Evolutionary conservation across 768 basidiomycete species (phyloP).

Genomic region (Rhizopogon vesiculosus): DNA sequence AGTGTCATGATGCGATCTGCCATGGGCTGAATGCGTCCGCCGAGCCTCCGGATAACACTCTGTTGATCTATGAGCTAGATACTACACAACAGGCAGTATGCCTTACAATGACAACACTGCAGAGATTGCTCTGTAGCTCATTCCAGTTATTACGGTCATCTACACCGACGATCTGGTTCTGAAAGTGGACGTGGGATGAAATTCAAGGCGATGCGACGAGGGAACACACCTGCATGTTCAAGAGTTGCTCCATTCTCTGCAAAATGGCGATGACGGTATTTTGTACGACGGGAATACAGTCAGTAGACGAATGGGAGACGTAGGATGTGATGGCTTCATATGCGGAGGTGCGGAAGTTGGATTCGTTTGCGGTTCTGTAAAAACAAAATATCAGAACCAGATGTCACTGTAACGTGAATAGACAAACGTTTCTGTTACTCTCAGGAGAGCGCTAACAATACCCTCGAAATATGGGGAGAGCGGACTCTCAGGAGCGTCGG

Average conservation of each 20-base stretch:
- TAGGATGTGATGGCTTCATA: conserved; percentile 94
- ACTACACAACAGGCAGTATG: not conserved
- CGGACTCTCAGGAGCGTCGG: conserved; percentile 46
- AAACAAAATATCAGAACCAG: conserved; percentile 8
- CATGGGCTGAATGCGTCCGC: conserved; percentile 76
- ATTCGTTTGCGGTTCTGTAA: conserved; percentile 73
- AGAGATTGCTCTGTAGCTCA: conserved; percentile 94
- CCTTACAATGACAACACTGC: conserved; percentile 82
- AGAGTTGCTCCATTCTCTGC: conserved; percentile 84
- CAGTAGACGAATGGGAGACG: conserved; percentile 72
- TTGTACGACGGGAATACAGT: conserved; percentile 77
- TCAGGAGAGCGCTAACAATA: conserved; percentile 77
- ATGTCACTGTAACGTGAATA: not conserved
- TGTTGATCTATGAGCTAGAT: conserved; percentile 26
- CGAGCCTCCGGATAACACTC: conserved; percentile 84
- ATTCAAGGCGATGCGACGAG: not conserved
- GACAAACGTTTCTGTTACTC: conserved; percentile 80
- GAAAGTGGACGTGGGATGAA: conserved; percentile 1
- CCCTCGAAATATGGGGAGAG: conserved; percentile 88
- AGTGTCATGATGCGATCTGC: conserved; percentile 96
- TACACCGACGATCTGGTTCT: conserved; percentile 91
- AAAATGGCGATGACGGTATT: conserved; percentile 79
- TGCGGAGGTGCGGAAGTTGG: conserved; percentile 90
- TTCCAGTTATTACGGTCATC: conserved; percentile 99
- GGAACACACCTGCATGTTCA: conserved; percentile 68